A percentile compares a stretch with the other conserved stretches of the same genome.
Evolutionary conservation across 169 alveolate genomes (phyloP).

Genomic region (Plasmodium fragile): DNA sequence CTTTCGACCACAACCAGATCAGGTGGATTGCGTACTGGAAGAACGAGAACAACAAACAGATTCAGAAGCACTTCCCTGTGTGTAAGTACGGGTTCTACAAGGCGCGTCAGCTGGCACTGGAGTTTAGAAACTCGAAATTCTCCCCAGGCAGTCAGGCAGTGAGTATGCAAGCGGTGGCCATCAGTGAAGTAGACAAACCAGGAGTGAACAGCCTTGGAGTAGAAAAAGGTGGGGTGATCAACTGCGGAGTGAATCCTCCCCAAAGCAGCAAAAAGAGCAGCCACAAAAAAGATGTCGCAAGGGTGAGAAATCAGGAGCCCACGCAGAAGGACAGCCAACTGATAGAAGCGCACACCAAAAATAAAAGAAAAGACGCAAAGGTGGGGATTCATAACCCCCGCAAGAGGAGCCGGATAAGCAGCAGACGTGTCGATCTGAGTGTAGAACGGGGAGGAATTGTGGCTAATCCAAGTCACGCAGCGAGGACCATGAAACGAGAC

Average conservation of each 20-base stretch:
- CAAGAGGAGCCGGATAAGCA: neutral
- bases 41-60: slow-evolving; percentile 82
- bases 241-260: neutral
- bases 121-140: slow-evolving; percentile 64
- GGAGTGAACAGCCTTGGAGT: neutral
- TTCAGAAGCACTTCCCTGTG: slow-evolving; percentile 85
- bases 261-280: neutral
- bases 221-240: neutral
- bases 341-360: neutral
- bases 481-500: neutral
- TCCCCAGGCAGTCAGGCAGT: neutral
- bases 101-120: slow-evolving; percentile 83
- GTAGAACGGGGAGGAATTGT: neutral
- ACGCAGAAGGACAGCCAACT: neutral
- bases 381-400: neutral
- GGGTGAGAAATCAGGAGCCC: neutral
- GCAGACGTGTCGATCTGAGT: neutral
- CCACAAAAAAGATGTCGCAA: neutral
- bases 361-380: neutral
- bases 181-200: neutral
- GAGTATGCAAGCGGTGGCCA: neutral
- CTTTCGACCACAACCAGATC: slow-evolving; percentile 85
- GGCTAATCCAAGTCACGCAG: neutral
- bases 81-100: slow-evolving; percentile 80
- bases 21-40: slow-evolving; percentile 88